Evolutionary conservation across 1,284 basidiomycete genomes (phyloP).

Genomic region (Tilletia walkeri): DNA sequence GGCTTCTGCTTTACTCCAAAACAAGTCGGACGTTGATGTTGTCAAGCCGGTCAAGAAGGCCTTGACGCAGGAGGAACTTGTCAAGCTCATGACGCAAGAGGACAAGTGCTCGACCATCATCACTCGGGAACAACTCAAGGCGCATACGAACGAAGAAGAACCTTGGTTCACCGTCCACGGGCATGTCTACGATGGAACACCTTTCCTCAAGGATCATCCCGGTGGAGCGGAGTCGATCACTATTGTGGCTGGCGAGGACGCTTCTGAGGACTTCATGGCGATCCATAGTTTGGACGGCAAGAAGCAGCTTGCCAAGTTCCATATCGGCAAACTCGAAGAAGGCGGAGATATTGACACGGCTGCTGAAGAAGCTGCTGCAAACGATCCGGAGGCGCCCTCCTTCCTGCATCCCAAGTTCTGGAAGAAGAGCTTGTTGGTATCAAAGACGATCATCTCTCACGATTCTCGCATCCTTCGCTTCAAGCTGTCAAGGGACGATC

Average conservation of each 20-base stretch:
- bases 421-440: constrained; percentile 61
- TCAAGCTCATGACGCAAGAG: constrained; percentile 33
- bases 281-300: constrained; percentile 64
- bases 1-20: not conserved
- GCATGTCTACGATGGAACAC: constrained; percentile 63
- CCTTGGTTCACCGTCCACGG: constrained; percentile 68
- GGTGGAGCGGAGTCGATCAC: constrained; percentile 67
- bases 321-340: constrained; percentile 32
- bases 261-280: constrained; percentile 67
- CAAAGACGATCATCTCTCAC: constrained; percentile 60
- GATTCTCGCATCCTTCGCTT: constrained; percentile 65
- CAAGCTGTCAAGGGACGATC: constrained; percentile 59
- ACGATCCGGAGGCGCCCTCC: constrained; percentile 36
- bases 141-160: constrained; percentile 58
- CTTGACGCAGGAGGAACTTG: constrained; percentile 12
- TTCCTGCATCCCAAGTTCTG: constrained; percentile 64
- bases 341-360: constrained; percentile 10
- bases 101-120: constrained; percentile 59
- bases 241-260: constrained; percentile 66
- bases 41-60: constrained; percentile 12
- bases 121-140: constrained; percentile 61
- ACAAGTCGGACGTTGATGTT: not conserved
- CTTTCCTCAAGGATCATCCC: constrained; percentile 66
- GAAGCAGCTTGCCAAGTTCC: constrained; percentile 60
- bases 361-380: constrained; percentile 23